A percentile compares a stretch with the other conserved stretches of the same genome.
Evolutionary conservation across 495 filamentous ascomycete species (phyloP).

Genomic region (Neurospora tetrasperma): DNA sequence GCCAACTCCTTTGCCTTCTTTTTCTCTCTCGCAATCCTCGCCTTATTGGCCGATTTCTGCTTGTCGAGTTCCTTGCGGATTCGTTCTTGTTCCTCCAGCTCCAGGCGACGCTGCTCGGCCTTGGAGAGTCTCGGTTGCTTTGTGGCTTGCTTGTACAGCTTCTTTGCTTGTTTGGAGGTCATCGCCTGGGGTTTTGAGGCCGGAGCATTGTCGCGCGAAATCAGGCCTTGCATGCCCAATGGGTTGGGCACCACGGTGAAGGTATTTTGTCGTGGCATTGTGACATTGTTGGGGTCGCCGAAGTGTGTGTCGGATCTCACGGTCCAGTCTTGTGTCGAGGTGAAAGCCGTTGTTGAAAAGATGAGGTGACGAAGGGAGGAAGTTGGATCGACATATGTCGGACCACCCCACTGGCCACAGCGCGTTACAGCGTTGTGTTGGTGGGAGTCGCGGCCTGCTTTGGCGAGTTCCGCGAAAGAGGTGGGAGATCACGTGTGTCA

Average conservation of each 20-base stretch:
- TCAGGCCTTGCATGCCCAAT: conserved; percentile 14
- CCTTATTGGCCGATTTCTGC: conserved; percentile 27
- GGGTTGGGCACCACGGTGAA: conserved; percentile 19
- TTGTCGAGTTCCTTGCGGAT: conserved; percentile 35
- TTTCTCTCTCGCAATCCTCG: conserved; percentile 30
- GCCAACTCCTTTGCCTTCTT: conserved; percentile 32
- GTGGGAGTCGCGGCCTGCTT: not conserved
- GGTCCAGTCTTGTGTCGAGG: no score
- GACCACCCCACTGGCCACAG: not conserved
- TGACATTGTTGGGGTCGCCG: conserved; percentile 2
- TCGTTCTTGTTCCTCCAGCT: conserved; percentile 35
- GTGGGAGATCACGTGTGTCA: not conserved
- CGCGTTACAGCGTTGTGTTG: not conserved
- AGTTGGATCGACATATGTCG: not conserved
- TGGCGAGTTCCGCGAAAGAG: not conserved
- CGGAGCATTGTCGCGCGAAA: conserved; percentile 5
- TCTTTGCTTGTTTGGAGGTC: conserved; percentile 37
- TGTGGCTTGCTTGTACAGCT: conserved; percentile 25
- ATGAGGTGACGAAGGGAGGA: not conserved
- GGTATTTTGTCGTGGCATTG: conserved; percentile 16
- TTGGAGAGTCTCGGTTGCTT: conserved; percentile 26
- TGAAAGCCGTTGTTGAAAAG: no score
- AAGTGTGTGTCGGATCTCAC: not conserved
- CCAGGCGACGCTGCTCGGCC: conserved; percentile 30
- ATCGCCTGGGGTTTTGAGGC: conserved; percentile 17